phyloP scores from a whole-genome alignment of 1,284 basidiomycete genomes.

The Fomitopsis schrenkii region DNA sequence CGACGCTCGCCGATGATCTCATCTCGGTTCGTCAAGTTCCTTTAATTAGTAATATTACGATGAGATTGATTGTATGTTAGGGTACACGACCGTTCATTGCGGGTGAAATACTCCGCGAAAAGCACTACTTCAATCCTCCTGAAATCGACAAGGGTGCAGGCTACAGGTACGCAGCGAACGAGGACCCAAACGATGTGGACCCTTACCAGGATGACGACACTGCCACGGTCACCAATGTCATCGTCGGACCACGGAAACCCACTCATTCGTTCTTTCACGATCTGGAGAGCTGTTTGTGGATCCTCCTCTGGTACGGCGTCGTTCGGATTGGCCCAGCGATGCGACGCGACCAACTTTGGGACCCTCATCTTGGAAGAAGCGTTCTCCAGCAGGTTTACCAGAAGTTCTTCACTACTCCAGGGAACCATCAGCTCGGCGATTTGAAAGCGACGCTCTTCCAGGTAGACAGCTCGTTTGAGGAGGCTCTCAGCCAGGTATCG shows the following conservation, averaged over 20 bases:
- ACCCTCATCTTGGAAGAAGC: too few species aligned
- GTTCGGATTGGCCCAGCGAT: neutral
- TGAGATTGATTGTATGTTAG: neutral
- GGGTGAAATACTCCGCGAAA: neutral
- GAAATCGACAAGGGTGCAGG: neutral
- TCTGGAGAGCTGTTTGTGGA: neutral
- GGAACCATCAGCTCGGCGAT: too few species aligned
- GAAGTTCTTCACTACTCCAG: too few species aligned
- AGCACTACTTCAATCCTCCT: neutral
- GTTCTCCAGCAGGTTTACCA: too few species aligned
- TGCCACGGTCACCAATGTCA: neutral
- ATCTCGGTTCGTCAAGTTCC: neutral
- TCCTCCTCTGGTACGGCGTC: neutral
- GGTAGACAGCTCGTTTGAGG: too few species aligned
- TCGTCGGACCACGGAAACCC: too few species aligned
- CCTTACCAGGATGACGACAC: neutral
- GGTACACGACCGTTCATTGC: neutral
- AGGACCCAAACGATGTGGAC: neutral
- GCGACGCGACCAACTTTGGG: too few species aligned
- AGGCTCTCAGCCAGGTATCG: too few species aligned
- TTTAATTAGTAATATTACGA: too few species aligned
- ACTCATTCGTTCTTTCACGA: neutral
- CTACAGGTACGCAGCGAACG: neutral
- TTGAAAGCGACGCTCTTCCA: too few species aligned
- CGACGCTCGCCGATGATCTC: neutral